Percentiles rank a stretch among this genome's conserved stretches.
Conservation (phyloP, 2,329 filamentous ascomycete genomes). For the Cladobotryum protrusum region DNA sequence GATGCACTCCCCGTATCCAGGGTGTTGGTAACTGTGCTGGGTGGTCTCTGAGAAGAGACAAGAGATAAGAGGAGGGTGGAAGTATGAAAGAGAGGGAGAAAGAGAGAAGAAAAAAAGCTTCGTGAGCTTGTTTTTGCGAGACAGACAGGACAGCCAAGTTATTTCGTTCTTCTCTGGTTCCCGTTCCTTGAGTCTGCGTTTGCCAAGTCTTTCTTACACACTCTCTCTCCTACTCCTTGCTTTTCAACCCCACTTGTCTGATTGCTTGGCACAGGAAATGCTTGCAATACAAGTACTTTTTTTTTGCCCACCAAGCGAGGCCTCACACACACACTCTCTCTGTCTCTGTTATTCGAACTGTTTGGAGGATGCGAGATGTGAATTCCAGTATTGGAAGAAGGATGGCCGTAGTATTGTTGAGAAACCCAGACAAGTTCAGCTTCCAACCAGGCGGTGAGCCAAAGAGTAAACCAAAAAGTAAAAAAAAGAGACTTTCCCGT, state of each 20-base stretch:
- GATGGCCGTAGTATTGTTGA: too few species aligned
- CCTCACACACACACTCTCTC: conserved; percentile 2
- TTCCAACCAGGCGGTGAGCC: too few species aligned
- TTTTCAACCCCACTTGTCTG: not conserved
- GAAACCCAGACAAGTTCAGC: too few species aligned
- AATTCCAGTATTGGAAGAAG: too few species aligned
- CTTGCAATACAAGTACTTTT: not conserved
- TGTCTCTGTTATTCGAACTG: not conserved
- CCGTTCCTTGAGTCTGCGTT: not conserved
- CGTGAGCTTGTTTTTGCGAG: not conserved
- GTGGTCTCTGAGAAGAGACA: too few species aligned
- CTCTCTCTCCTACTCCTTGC: not conserved
- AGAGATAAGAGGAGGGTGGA: not conserved
- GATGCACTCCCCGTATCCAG: not conserved
- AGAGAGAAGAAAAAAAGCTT: not conserved
- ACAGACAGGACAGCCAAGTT: not conserved
- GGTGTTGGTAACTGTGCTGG: too few species aligned
- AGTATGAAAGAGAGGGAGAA: not conserved
- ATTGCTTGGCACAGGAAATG: too few species aligned
- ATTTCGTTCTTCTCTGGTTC: too few species aligned
- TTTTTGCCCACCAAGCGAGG: not conserved
- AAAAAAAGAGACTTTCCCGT: too few species aligned
- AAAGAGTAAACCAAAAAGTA: too few species aligned
- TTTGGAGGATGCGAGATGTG: too few species aligned
- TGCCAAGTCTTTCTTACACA: conserved; percentile 1